Evolutionary conservation across 345 rosid genomes (phyloP).

Genomic region (Ceriops zippeliana): DNA sequence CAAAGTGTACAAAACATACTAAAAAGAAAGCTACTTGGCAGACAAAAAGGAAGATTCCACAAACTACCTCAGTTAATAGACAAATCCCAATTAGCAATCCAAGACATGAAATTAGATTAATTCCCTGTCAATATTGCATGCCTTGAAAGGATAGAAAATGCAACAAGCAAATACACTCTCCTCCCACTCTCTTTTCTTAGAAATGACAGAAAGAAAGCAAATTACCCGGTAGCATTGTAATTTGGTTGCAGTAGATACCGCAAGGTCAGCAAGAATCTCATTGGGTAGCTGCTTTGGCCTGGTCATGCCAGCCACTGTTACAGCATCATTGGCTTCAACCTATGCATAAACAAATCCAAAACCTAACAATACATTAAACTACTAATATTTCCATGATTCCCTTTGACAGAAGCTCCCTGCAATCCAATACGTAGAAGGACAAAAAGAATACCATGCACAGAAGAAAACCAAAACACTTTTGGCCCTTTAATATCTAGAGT

Average conservation of each 20-base stretch:
- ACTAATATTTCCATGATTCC: background rate
- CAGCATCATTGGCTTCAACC: constrained; percentile 91
- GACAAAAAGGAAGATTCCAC: background rate
- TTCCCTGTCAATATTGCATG: background rate
- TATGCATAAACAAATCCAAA: constrained; percentile 17
- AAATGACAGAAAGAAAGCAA: constrained; percentile 4
- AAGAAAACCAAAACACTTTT: background rate
- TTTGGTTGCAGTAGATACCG: constrained; percentile 89
- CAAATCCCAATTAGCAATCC: background rate
- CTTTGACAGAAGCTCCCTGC: background rate
- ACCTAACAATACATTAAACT: background rate
- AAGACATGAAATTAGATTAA: background rate
- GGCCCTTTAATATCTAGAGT: background rate
- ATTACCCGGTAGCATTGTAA: constrained; percentile 79
- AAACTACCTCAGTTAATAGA: background rate
- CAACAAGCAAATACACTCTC: background rate
- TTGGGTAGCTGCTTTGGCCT: constrained; percentile 71
- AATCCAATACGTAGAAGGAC: background rate
- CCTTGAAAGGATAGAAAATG: background rate
- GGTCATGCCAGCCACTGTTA: constrained; percentile 74
- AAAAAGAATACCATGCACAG: background rate
- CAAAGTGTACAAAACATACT: background rate
- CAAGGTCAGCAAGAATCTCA: constrained; percentile 72
- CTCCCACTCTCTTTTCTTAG: too few relatives aligned
- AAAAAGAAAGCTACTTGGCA: background rate